Evolutionary conservation across 495 filamentous ascomycete genomes (phyloP).

Genomic region (Alectoria sarmentosa): DNA sequence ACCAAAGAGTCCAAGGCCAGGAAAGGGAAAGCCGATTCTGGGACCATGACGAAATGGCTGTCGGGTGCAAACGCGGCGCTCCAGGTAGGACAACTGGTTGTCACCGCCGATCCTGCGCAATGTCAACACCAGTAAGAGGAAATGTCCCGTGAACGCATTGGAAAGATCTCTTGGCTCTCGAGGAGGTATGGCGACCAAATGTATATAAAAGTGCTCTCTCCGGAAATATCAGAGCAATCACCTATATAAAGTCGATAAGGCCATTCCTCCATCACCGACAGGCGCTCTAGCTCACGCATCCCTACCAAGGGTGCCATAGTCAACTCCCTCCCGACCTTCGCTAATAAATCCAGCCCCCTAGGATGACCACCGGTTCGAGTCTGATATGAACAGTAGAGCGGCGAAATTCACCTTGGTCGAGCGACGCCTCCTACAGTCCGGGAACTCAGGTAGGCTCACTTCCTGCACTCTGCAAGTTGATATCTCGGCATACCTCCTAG

Average conservation of each 20-base stretch:
- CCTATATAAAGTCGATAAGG: not conserved
- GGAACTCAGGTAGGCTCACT: too few species aligned
- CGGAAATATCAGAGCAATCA: too few species aligned
- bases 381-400: not conserved
- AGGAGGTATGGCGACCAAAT: not conserved
- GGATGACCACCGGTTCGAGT: not conserved
- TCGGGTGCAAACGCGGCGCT: not conserved
- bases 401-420: not conserved
- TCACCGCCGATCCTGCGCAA: not conserved
- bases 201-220: not conserved
- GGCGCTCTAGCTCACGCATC: not conserved
- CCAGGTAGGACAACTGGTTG: not conserved
- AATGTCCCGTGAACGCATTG: not conserved
- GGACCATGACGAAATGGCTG: not conserved
- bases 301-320: not conserved
- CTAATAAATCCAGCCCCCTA: not conserved
- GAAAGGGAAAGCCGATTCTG: not conserved
- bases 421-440: too few species aligned
- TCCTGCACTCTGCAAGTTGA: too few species aligned
- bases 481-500: too few species aligned
- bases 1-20: not conserved
- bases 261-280: too few species aligned
- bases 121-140: not conserved
- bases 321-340: too few species aligned
- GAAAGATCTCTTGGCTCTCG: too few species aligned